phyloP scores from a whole-genome alignment of 768 basidiomycete genomes.

The Lactifluus piperatus region DNA sequence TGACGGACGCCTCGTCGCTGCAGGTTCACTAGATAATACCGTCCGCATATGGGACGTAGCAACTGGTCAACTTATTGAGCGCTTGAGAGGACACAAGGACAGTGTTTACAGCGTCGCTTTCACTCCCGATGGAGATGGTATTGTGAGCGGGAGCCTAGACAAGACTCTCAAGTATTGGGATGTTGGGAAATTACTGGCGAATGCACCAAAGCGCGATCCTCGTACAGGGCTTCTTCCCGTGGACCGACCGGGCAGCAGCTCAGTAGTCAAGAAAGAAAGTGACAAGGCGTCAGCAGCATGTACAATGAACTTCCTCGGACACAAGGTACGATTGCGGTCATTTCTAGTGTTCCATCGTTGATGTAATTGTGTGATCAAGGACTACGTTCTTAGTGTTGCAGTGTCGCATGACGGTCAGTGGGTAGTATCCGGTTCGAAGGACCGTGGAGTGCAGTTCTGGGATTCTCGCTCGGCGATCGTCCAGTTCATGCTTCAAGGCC shows the following conservation, averaged over 20 bases:
- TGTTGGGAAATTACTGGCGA: conserved; percentile 31
- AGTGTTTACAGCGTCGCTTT: conserved; percentile 72
- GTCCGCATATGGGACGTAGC: conserved; percentile 67
- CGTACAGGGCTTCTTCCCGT: conserved; percentile 16
- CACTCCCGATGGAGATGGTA: conserved; percentile 79
- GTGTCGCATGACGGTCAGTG: conserved; percentile 89
- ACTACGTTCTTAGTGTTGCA: conserved; percentile 65
- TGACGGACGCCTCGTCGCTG: conserved; percentile 50
- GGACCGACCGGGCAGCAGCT: conserved; percentile 15
- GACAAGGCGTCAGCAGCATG: conserved; percentile 44
- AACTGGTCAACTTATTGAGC: conserved; percentile 47
- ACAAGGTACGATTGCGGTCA: conserved; percentile 47
- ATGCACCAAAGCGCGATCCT: conserved; percentile 27
- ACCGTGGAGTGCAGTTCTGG: conserved; percentile 94
- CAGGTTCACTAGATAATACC: conserved; percentile 50
- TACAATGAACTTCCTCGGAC: conserved; percentile 81
- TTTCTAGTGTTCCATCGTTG: not conserved
- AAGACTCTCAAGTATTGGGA: conserved; percentile 61
- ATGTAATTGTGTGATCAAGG: conserved; percentile 30
- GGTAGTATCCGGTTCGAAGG: conserved; percentile 94
- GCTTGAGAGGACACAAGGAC: conserved; percentile 52
- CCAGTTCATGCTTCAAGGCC: conserved; percentile 89
- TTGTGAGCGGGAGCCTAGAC: conserved; percentile 82
- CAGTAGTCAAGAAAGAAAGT: conserved; percentile 36
- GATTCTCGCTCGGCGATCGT: conserved; percentile 70